These are phyloP conservation scores for Pseudogymnoascus sp. DNA, from an alignment of 2,329 filamentous ascomycete genomes.

Conservation along the genomic window DNA sequence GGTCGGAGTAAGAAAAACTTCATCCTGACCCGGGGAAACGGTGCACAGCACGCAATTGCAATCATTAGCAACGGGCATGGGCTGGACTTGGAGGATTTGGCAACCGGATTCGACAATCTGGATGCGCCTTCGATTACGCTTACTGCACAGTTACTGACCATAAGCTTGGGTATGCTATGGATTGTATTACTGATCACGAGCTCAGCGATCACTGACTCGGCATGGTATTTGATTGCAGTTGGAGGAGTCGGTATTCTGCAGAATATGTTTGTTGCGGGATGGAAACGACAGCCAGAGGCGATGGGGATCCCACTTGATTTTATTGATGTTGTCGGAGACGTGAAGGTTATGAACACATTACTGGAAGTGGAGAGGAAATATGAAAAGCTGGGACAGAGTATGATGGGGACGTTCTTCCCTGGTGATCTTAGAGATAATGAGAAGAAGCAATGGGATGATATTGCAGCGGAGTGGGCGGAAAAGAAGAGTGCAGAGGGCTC, in stretches of 20 bases:
- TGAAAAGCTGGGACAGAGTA: slow-evolving; percentile 10
- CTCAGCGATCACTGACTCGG: slow-evolving; percentile 30
- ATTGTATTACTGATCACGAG: slow-evolving; percentile 35
- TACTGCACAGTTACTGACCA: slow-evolving; percentile 12
- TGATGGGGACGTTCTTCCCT: slow-evolving; percentile 12
- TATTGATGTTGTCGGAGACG: slow-evolving; percentile 3
- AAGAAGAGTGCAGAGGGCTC: not conserved
- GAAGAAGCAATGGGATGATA: slow-evolving; percentile 7
- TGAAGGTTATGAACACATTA: slow-evolving; percentile 10
- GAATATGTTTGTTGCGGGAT: slow-evolving; percentile 33
- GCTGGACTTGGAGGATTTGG: slow-evolving; percentile 38
- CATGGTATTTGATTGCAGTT: slow-evolving; percentile 37
- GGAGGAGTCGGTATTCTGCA: slow-evolving; percentile 36
- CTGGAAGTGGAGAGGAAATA: slow-evolving; percentile 11
- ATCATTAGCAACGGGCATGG: slow-evolving; percentile 30
- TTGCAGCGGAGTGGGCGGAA: slow-evolving; percentile 3
- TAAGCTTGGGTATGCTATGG: slow-evolving; percentile 32
- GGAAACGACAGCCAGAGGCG: slow-evolving; percentile 24
- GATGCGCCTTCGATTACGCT: slow-evolving; percentile 10
- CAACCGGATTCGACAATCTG: slow-evolving; percentile 22
- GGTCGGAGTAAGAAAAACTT: slow-evolving; percentile 24
- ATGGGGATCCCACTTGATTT: slow-evolving; percentile 16
- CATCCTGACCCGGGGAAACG: slow-evolving; percentile 36
- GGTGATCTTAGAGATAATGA: slow-evolving; percentile 10
- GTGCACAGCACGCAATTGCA: slow-evolving; percentile 34